phyloP scores from a whole-genome alignment of 2,329 filamentous ascomycete genomes.

The Ceratocystis smalleyi region DNA sequence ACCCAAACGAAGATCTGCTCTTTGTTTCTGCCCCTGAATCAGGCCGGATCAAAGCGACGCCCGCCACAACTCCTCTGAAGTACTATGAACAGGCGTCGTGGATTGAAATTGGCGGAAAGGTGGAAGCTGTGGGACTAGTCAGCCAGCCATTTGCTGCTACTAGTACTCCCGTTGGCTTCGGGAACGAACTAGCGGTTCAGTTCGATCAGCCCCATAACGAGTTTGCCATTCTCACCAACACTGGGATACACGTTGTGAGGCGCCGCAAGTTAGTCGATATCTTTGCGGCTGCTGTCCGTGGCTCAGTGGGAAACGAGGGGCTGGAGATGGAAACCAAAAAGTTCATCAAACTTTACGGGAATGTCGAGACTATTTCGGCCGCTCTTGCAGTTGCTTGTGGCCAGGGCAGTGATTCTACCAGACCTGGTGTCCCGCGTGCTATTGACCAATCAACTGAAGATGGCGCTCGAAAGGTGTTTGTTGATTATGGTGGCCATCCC shows the following conservation, averaged over 20 bases:
- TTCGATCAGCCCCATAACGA: slow-evolving; percentile 73
- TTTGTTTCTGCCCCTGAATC: slow-evolving; percentile 83
- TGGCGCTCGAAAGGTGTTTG: slow-evolving; percentile 70
- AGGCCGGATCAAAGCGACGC: slow-evolving; percentile 56
- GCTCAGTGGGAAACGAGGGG: slow-evolving; percentile 59
- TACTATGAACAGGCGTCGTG: slow-evolving; percentile 71
- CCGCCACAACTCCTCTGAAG: slow-evolving; percentile 36
- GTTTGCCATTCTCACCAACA: slow-evolving; percentile 81
- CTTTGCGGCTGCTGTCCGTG: slow-evolving; percentile 67
- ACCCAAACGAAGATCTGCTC: slow-evolving; percentile 47
- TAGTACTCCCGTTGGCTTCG: slow-evolving; percentile 59
- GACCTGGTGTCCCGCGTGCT: slow-evolving; percentile 56
- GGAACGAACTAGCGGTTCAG: slow-evolving; percentile 91
- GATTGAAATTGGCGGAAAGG: slow-evolving; percentile 56
- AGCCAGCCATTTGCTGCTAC: slow-evolving; percentile 58
- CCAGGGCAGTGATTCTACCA: slow-evolving; percentile 57
- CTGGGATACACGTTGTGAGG: slow-evolving; percentile 72
- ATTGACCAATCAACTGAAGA: slow-evolving; percentile 78
- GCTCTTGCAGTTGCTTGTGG: slow-evolving; percentile 90
- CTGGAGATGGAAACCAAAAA: slow-evolving; percentile 67
- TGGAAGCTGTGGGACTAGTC: slow-evolving; percentile 65
- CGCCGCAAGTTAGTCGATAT: slow-evolving; percentile 78
- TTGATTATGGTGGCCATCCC: slow-evolving; percentile 81
- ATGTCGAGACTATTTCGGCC: slow-evolving; percentile 76
- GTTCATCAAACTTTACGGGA: slow-evolving; percentile 74